These are phyloP conservation scores for Plasmodium adleri DNA, from an alignment of 169 alveolate species.

Conservation along the genomic window DNA sequence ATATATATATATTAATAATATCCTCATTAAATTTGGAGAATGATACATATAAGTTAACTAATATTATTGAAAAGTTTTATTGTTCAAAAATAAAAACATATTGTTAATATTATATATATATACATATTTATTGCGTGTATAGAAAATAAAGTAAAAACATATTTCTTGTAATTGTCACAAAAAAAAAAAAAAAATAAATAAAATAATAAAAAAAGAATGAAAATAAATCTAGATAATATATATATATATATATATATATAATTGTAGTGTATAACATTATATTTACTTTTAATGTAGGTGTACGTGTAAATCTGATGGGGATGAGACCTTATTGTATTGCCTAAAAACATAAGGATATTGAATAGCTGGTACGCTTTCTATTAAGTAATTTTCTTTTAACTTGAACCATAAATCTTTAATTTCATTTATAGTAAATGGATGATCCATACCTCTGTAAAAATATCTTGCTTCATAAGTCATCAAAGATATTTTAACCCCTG, in stretches of 20 bases:
- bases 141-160: no score
- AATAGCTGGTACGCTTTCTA: conserved; percentile 88
- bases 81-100: no score
- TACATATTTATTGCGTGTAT: no score
- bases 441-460: conserved; percentile 90
- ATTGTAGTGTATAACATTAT: no score
- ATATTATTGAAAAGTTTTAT: no score
- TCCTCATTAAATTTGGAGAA: no score
- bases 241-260: no score
- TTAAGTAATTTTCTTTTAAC: conserved; percentile 87
- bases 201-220: neutral
- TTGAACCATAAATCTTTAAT: conserved; percentile 89
- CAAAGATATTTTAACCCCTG: conserved; percentile 87
- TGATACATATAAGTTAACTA: no score
- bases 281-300: conserved; percentile 77
- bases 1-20: no score
- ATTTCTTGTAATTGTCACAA: neutral
- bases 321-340: conserved; percentile 85
- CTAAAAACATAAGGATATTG: conserved; percentile 92
- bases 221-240: neutral
- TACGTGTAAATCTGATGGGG: conserved; percentile 85
- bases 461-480: conserved; percentile 90
- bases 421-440: conserved; percentile 90
- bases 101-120: no score
- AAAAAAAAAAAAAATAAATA: conserved; percentile 2